These are phyloP conservation scores for Thalassiosira sp. DNA, from an alignment of 352 stramenopile genomes.

Conservation along the genomic window DNA sequence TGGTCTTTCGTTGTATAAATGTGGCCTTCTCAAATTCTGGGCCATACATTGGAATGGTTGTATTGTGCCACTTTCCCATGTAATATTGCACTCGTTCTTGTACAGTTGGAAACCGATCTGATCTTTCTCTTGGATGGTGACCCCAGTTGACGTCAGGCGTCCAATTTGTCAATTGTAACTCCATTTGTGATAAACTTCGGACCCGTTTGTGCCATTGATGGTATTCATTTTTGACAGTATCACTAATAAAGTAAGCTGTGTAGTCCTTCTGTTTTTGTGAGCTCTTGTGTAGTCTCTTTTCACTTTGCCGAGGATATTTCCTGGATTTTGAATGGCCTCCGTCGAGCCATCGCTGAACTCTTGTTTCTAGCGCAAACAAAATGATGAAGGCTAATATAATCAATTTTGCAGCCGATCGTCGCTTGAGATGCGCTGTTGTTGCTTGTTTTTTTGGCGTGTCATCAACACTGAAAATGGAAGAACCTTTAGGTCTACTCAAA, in stretches of 20 bases:
- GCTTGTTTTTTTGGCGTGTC: neutral
- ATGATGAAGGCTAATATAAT: constrained; percentile 18
- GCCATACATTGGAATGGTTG: constrained; percentile 45
- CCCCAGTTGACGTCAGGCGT: constrained; percentile 36
- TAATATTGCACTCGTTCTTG: constrained; percentile 56
- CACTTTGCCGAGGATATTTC: neutral
- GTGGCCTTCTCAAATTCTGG: constrained; percentile 38
- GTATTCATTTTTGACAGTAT: constrained; percentile 43
- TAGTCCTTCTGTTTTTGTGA: neutral
- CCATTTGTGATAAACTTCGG: constrained; percentile 42
- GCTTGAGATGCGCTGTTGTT: neutral
- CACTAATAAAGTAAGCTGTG: constrained; percentile 13
- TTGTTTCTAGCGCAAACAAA: constrained; percentile 24
- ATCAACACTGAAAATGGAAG: neutral
- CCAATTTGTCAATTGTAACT: constrained; percentile 36
- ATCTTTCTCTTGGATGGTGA: constrained; percentile 31
- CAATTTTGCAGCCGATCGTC: neutral
- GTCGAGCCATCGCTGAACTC: constrained; percentile 9
- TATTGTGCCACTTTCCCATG: constrained; percentile 58
- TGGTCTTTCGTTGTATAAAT: constrained; percentile 53
- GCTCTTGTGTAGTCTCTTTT: neutral
- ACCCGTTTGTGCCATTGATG: constrained; percentile 40
- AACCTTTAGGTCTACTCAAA: neutral
- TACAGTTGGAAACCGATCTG: constrained; percentile 45
- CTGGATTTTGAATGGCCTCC: neutral